phyloP scores from a whole-genome alignment of 1,284 basidiomycete genomes.

The Pseudozyma hubeiensis region DNA sequence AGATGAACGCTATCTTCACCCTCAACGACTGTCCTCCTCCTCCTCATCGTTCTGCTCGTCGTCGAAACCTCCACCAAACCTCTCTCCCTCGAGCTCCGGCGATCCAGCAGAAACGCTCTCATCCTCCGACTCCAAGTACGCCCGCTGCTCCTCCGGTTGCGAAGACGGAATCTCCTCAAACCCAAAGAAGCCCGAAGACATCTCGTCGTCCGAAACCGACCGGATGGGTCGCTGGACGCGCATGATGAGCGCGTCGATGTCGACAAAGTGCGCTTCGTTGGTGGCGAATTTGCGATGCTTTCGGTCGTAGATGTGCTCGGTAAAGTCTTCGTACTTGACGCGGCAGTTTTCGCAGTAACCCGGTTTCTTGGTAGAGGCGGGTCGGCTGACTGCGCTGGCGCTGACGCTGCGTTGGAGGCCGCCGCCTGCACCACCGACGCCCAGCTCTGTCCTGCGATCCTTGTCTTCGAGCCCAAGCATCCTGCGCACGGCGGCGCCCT shows the following conservation, averaged over 20 bases:
- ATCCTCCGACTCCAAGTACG: conserved; percentile 35
- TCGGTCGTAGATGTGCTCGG: conserved; percentile 81
- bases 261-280: conserved; percentile 82
- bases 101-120: conserved; percentile 38
- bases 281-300: conserved; percentile 88
- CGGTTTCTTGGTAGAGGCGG: conserved; percentile 80
- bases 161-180: conserved; percentile 42
- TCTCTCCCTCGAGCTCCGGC: conserved; percentile 10
- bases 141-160: conserved; percentile 35
- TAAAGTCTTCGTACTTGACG: conserved; percentile 88
- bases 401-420: conserved; percentile 48
- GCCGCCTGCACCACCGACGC: background rate
- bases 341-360: conserved; percentile 99
- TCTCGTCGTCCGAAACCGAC: conserved; percentile 27
- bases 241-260: conserved; percentile 82
- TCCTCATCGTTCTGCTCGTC: conserved; percentile 4
- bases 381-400: conserved; percentile 34
- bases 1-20: no score
- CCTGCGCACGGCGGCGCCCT: conserved; percentile 54
- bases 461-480: conserved; percentile 55
- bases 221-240: conserved; percentile 73
- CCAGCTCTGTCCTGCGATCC: conserved; percentile 3
- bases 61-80: background rate
- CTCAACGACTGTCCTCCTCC: background rate
- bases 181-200: conserved; percentile 28